These are phyloP conservation scores for Styphnolobium japonicum DNA, from an alignment of 306 rosid genomes.

Conservation along the genomic window DNA sequence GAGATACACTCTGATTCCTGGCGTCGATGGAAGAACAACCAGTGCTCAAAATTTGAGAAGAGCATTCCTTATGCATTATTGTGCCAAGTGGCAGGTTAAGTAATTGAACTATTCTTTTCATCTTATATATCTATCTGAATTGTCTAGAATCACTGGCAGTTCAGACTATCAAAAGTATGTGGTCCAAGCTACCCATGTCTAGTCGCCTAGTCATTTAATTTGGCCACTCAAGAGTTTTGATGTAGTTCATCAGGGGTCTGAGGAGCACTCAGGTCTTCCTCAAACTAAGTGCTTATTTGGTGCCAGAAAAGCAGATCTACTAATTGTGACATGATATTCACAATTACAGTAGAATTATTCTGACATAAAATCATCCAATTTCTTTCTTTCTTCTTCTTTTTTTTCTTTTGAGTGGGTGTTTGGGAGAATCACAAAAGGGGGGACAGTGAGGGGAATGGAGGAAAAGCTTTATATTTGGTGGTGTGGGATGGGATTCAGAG, in stretches of 20 bases:
- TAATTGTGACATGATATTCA: background rate
- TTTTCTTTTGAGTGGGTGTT: too few relatives aligned
- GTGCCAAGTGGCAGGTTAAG: constrained; percentile 89
- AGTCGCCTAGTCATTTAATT: background rate
- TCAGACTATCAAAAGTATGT: constrained; percentile 15
- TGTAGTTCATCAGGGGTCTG: background rate
- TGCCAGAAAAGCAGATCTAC: background rate
- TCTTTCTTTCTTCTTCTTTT: background rate
- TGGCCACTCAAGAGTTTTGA: background rate
- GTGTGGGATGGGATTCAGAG: background rate
- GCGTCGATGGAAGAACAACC: constrained; percentile 70
- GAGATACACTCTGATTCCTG: constrained; percentile 78
- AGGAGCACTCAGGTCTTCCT: background rate
- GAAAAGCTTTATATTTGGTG: background rate
- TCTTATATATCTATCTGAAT: background rate
- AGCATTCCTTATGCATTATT: constrained; percentile 78
- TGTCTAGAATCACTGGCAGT: constrained; percentile 13
- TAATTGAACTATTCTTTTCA: constrained; percentile 14
- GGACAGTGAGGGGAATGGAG: background rate
- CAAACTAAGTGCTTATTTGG: background rate
- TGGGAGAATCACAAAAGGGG: background rate
- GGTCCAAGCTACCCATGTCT: constrained; percentile 14
- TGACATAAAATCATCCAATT: background rate
- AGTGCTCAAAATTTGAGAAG: constrained; percentile 73
- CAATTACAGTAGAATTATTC: background rate